A percentile compares a stretch with the other conserved stretches of the same genome.
phyloP scores from a whole-genome alignment of 2,329 filamentous ascomycete species.

The Phialocephala subalpina region DNA sequence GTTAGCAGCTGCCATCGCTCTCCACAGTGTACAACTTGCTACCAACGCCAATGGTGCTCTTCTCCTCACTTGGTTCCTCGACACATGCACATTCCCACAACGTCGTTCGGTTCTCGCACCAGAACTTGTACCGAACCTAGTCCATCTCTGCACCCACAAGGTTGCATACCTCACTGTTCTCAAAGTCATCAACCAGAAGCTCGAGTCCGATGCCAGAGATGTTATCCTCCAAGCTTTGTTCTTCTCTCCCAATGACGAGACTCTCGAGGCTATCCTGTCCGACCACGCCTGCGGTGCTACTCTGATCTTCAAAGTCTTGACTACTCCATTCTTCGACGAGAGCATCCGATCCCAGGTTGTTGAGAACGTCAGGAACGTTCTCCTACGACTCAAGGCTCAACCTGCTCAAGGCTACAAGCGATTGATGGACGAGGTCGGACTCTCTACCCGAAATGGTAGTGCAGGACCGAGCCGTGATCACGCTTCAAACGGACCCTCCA shows the following conservation, averaged over 20 bases:
- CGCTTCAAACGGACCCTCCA: conserved; percentile 47
- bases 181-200: conserved; percentile 98
- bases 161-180: conserved; percentile 96
- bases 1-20: conserved; percentile 92
- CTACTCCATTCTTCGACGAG: conserved; percentile 97
- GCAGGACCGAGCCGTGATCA: conserved; percentile 45
- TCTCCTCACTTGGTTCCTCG: conserved; percentile 95
- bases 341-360: conserved; percentile 86
- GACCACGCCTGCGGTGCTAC: conserved; percentile 94
- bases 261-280: conserved; percentile 87
- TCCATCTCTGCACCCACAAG: conserved; percentile 97
- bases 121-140: conserved; percentile 88
- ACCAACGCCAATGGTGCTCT: conserved; percentile 96
- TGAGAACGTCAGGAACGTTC: conserved; percentile 89
- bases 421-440: conserved; percentile 96
- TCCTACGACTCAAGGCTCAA: conserved; percentile 90
- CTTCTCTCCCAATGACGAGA: conserved; percentile 86
- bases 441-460: conserved; percentile 70
- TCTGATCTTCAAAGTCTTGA: conserved; percentile 97
- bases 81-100: conserved; percentile 95
- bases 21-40: conserved; percentile 94
- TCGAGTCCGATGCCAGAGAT: conserved; percentile 91
- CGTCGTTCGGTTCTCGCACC: conserved; percentile 92
- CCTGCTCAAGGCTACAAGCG: conserved; percentile 97
- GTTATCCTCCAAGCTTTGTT: conserved; percentile 90